Conservation (phyloP, 106 monocot species). For the Phalaenopsis aphrodite region DNA sequence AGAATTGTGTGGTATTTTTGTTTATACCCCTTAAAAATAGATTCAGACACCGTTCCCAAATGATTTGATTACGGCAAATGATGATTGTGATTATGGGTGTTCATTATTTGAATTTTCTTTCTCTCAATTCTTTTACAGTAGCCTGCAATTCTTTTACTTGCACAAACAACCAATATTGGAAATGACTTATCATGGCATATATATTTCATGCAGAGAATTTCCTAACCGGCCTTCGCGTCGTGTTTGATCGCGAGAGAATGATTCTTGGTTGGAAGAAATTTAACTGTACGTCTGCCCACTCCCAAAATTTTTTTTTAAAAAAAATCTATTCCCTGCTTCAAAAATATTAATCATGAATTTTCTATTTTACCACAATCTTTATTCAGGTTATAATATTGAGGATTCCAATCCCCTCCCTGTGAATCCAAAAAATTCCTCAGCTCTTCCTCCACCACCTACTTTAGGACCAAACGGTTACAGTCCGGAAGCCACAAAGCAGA, state of each 20-base stretch:
- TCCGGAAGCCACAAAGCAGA: conserved; percentile 39
- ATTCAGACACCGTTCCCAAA: too few species aligned
- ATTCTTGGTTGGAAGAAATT: conserved; percentile 78
- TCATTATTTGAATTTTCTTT: neutral
- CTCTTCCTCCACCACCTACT: conserved; percentile 12
- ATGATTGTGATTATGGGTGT: neutral
- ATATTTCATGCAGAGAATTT: conserved; percentile 59
- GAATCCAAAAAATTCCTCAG: conserved; percentile 26
- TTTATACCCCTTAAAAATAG: too few species aligned
- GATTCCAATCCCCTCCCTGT: conserved; percentile 46
- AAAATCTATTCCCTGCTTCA: too few species aligned
- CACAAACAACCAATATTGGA: neutral
- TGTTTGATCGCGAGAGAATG: conserved; percentile 60
- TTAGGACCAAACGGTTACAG: conserved; percentile 26
- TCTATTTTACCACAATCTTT: neutral
- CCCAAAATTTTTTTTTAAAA: neutral
- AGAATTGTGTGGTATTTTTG: too few species aligned
- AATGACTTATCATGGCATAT: neutral
- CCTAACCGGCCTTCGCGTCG: conserved; percentile 62
- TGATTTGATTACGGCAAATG: too few species aligned
- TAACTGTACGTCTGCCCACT: conserved; percentile 45
- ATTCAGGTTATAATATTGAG: conserved; percentile 45
- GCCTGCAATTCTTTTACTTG: neutral
- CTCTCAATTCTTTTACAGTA: neutral
- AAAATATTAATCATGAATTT: neutral